Base-by-base conservation (phyloP, 208 protist species). In the Trypanosoma theileri region DNA sequence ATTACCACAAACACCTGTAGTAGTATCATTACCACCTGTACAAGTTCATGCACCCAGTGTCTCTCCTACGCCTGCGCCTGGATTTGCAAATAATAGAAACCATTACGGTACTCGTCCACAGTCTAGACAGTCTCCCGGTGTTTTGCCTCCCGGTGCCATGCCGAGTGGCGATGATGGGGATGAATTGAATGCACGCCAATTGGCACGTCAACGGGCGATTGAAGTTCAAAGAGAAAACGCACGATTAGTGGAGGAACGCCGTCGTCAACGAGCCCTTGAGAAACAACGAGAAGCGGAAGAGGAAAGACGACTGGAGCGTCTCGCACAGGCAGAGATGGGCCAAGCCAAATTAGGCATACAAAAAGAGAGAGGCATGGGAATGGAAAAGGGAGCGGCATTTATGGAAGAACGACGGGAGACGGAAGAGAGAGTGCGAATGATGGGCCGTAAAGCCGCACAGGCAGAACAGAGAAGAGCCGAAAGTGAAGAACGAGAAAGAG, bases 191-290 rank as follows among this genome's bases (percentile, higher is more conserved):
- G 80, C 64, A 19, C 45, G 69, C 21, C 60, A 63, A 3, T 62
- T 56, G 53, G 79, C 75, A 3, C 71, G 81, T 13, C 69, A 80
- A 19, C 77, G 82, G 26, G 86, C 84, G 22, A 76, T 84, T 44
- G 80, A 90, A 65, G 51, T 91, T n/a, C 90, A 95, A 50, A 63
- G 76, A 19, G 90, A 91, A 59, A 93, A 92, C 57, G 87, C 74
- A 50, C 77, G 77, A 0, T 79, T 86, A 42, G 89, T 84, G 69
- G 73, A 81, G 54, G 79, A 88, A 56, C 83, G 85, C 63, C 60
- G 81, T 44, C 76, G 69, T 40, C 84, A 73, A 13, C 77, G 69
- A 56, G 46, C 82, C 50, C 73, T 76, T 11, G 85, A 83, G 63
- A 68, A 66, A 21, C 69, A 75, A 55, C 76, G 69, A 6, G 73